These are phyloP conservation scores for Coprinopsis sp. DNA, from an alignment of 768 basidiomycete genomes.

Conservation along the genomic window DNA sequence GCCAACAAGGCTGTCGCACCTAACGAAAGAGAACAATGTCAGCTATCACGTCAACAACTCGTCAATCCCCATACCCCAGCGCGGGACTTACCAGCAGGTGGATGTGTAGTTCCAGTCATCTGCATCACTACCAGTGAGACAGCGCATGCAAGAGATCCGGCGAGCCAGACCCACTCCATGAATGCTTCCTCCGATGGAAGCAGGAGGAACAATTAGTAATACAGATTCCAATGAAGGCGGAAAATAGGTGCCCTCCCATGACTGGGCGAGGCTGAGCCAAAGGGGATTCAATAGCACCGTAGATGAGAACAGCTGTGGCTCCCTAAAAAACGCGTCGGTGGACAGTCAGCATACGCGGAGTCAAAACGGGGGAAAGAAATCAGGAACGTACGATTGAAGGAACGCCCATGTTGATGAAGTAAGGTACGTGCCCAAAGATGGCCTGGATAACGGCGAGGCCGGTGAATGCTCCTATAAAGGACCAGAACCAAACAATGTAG, in stretches of 20 bases:
- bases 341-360: no score
- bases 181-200: conserved; percentile 40
- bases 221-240: conserved; percentile 43
- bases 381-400: conserved; percentile 45
- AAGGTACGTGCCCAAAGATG: conserved; percentile 42
- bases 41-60: no score
- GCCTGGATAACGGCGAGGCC: conserved; percentile 48
- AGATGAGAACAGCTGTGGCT: conserved; percentile 51
- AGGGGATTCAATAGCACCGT: conserved; percentile 48
- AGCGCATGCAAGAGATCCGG: conserved; percentile 41
- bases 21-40: no score
- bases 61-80: no score
- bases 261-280: conserved; percentile 50
- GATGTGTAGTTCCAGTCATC: conserved; percentile 47
- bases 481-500: conserved; percentile 45
- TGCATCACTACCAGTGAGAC: conserved; percentile 45
- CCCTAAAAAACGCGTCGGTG: no score
- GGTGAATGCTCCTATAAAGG: conserved; percentile 48
- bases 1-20: no score
- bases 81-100: conserved; percentile 49
- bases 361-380: conserved; percentile 23
- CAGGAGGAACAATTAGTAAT: conserved; percentile 48
- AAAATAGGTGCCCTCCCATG: conserved; percentile 48
- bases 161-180: conserved; percentile 44
- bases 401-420: conserved; percentile 41